These are phyloP conservation scores for Dendrobium officinale DNA, from an alignment of 106 monocot genomes.

Conservation along the genomic window DNA sequence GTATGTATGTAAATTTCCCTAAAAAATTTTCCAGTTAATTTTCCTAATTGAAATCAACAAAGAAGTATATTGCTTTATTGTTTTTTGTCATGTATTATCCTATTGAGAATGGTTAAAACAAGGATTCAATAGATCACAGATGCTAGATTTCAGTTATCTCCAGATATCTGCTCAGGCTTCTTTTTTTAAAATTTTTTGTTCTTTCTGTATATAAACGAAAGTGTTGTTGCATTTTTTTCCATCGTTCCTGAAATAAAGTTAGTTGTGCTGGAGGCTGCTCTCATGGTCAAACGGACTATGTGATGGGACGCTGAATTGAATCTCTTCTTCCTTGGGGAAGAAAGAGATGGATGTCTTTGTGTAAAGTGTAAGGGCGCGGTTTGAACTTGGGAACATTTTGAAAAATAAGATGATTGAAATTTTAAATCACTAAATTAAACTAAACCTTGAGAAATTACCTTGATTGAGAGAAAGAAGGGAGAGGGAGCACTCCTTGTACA, in stretches of 20 bases:
- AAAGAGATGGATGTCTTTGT: neutral
- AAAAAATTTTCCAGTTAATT: neutral
- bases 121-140: neutral
- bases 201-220: neutral
- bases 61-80: neutral
- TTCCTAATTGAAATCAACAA: neutral
- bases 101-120: neutral
- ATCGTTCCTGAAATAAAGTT: neutral
- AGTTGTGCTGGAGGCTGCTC: neutral
- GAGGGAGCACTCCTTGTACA: neutral
- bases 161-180: neutral
- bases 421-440: neutral
- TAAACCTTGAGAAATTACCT: neutral
- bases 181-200: neutral
- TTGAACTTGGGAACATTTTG: neutral
- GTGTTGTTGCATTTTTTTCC: neutral
- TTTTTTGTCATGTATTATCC: neutral
- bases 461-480: neutral
- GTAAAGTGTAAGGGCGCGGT: neutral
- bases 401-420: neutral
- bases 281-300: neutral
- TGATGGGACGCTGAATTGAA: neutral
- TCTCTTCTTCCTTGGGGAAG: neutral
- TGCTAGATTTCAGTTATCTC: neutral
- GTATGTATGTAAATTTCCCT: no score